Base-by-base conservation (phyloP, 129 eudicot species). In the Calendula officinalis region DNA sequence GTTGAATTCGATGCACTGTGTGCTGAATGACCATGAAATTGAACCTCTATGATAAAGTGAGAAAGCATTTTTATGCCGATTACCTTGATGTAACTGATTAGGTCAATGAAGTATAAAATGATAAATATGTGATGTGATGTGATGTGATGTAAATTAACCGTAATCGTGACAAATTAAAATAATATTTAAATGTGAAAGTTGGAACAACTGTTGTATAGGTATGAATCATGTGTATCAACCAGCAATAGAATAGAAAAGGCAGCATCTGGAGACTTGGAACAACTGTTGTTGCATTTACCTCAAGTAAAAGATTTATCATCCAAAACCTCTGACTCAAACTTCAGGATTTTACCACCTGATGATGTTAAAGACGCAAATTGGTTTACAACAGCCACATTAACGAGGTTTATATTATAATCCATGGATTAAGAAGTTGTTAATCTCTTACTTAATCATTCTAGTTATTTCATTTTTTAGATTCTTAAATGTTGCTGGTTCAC, bases 361-460 rank as follows among this genome's bases (percentile, higher is more conserved):
- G 75, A 55, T 53, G 60, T 47, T 52, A 48, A 34, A 34, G 75
- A 70, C 51, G 57, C 55, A 13, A 49, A 65, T 65, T 94, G 99
- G 95, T 94, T 94, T 74, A 86, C 90, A 40, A 71, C 77, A 64
- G 53, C 88, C 65, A 89, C 86, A 55, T 74, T 94, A 66, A 81
- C 65, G 36, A 94, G 99, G 99, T 94, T 41, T 63, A 37, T 55
- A n/a, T 68, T 62, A 53, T 66, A 55, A 14, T 74, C n/a, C 11
- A 58, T 57, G n/a, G 50, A 37, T 64, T 13, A 54, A 15, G 47
- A 41, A 64, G 56, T 7, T 39, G 8, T 49, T 30, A 22, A 35
- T 69, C 64, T 53, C 42, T 60, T 30, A 0, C 37, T 10, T 71
- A 17, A 58, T 69, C 57, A 52, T 60, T 22, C 66, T 51, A 6